Evolutionary conservation across 805 yeast species (phyloP).

Genomic region (Suhomyces kilbournensis): DNA sequence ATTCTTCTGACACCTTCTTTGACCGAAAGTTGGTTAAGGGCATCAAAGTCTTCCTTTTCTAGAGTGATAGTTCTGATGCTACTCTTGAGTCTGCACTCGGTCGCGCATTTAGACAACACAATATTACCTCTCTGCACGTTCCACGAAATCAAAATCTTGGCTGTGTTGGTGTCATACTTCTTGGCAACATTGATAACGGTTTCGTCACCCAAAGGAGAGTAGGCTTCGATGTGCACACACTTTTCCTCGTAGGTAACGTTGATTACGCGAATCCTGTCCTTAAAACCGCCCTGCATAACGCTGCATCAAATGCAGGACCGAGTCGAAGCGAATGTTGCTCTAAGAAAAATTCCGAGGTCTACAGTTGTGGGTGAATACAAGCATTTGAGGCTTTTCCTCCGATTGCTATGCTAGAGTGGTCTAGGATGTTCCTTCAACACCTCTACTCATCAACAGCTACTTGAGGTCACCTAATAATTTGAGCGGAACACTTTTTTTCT

Average conservation of each 20-base stretch:
- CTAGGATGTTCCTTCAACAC: too few relatives aligned
- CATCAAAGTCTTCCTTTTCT: conserved; percentile 34
- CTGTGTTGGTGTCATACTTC: conserved; percentile 42
- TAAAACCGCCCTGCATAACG: neutral
- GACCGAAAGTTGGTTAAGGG: conserved; percentile 29
- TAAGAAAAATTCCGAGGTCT: too few relatives aligned
- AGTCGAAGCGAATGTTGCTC: too few relatives aligned
- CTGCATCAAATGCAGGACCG: neutral
- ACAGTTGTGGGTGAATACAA: too few relatives aligned
- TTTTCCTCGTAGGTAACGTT: conserved; percentile 38
- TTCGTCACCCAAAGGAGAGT: conserved; percentile 70
- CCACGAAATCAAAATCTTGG: conserved; percentile 58
- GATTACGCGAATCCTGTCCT: too few relatives aligned
- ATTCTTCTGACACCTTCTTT: conserved; percentile 31
- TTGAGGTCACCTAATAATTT: too few relatives aligned
- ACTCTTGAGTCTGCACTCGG: conserved; percentile 33
- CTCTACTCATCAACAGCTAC: too few relatives aligned
- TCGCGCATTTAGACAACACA: conserved; percentile 40
- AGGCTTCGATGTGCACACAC: conserved; percentile 64
- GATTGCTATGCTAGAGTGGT: neutral
- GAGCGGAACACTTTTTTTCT: neutral
- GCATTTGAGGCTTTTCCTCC: neutral
- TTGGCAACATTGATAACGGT: conserved; percentile 43
- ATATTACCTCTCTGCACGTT: conserved; percentile 54
- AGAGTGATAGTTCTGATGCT: conserved; percentile 36